These are phyloP conservation scores for Aureobasidium sp. DNA, from an alignment of 2,329 filamentous ascomycete genomes.

Conservation along the genomic window DNA sequence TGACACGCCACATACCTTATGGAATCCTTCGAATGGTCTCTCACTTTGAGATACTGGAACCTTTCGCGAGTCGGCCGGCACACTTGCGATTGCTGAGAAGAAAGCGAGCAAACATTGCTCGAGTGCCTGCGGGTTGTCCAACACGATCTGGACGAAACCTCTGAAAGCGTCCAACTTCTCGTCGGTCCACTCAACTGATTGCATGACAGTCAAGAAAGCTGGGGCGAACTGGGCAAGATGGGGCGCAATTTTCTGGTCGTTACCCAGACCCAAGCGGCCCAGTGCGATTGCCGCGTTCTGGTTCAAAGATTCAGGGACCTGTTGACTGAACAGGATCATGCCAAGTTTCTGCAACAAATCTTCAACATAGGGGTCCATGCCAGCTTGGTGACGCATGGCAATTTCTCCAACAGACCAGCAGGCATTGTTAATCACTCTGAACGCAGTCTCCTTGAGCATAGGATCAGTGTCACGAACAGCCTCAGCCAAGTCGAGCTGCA, in stretches of 20 bases:
- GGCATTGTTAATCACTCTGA: slow-evolving; percentile 94
- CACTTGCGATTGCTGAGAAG: slow-evolving; percentile 76
- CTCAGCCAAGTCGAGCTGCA: slow-evolving; percentile 70
- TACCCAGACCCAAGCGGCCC: slow-evolving; percentile 76
- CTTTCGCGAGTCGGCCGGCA: slow-evolving; percentile 37
- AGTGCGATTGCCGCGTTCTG: slow-evolving; percentile 94
- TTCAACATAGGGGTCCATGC: slow-evolving; percentile 70
- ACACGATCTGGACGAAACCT: slow-evolving; percentile 79
- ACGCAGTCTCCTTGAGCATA: slow-evolving; percentile 47
- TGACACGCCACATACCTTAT: slow-evolving; percentile 57
- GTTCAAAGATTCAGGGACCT: slow-evolving; percentile 76
- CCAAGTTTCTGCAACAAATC: slow-evolving; percentile 70
- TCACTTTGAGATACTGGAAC: slow-evolving; percentile 54
- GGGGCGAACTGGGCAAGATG: slow-evolving; percentile 74
- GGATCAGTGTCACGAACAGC: slow-evolving; percentile 69
- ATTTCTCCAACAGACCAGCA: slow-evolving; percentile 97
- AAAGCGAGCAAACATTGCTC: slow-evolving; percentile 76
- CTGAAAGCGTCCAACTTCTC: slow-evolving; percentile 93
- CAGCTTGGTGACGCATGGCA: slow-evolving; percentile 65
- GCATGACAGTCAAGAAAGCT: slow-evolving; percentile 74
- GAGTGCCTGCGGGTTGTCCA: slow-evolving; percentile 84
- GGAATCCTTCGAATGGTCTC: slow-evolving; percentile 62
- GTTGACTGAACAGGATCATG: slow-evolving; percentile 75
- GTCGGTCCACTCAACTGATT: slow-evolving; percentile 76
- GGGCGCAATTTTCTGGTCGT: slow-evolving; percentile 67